Percentiles rank a stretch among this genome's conserved stretches.
These are phyloP conservation scores for Juglanconis sp. DNA, from an alignment of 2,329 filamentous ascomycete genomes.

Conservation along the genomic window DNA sequence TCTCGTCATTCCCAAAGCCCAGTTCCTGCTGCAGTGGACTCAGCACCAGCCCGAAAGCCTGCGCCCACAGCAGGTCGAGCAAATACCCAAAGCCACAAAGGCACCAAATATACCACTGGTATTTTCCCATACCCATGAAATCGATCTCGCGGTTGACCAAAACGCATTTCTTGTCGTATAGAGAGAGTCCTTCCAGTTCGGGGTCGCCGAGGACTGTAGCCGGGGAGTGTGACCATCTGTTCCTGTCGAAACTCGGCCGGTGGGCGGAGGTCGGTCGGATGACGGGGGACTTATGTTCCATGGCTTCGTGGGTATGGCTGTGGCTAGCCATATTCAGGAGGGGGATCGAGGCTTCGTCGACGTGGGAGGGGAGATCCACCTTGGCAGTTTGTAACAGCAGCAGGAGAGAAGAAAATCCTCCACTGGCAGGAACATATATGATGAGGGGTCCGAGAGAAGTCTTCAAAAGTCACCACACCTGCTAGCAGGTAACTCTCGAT, in stretches of 20 bases:
- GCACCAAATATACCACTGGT: slow-evolving; percentile 51
- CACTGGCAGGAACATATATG: not conserved
- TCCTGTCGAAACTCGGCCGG: not conserved
- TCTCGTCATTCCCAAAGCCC: slow-evolving; percentile 40
- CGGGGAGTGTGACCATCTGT: not conserved
- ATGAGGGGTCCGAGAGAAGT: not conserved
- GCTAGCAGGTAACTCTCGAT: not conserved
- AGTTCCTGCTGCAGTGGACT: slow-evolving; percentile 55
- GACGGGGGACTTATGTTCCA: slow-evolving; percentile 6
- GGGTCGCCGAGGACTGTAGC: slow-evolving; percentile 7
- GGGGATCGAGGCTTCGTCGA: slow-evolving; percentile 13
- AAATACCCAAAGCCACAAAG: slow-evolving; percentile 54
- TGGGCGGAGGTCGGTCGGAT: not conserved
- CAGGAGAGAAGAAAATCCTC: not conserved
- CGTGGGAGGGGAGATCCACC: slow-evolving; percentile 2
- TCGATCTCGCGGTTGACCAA: slow-evolving; percentile 42
- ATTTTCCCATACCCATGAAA: slow-evolving; percentile 48
- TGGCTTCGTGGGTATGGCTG: not conserved
- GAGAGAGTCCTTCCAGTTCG: slow-evolving; percentile 12
- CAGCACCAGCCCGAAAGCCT: slow-evolving; percentile 54
- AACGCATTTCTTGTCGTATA: slow-evolving; percentile 16
- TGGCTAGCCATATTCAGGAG: slow-evolving; percentile 13
- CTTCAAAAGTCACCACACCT: not conserved
- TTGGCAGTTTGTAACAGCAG: not conserved
- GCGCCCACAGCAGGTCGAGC: slow-evolving; percentile 56